Conservation (phyloP, 148 eudicot species). For the Polygonum aviculare region DNA sequence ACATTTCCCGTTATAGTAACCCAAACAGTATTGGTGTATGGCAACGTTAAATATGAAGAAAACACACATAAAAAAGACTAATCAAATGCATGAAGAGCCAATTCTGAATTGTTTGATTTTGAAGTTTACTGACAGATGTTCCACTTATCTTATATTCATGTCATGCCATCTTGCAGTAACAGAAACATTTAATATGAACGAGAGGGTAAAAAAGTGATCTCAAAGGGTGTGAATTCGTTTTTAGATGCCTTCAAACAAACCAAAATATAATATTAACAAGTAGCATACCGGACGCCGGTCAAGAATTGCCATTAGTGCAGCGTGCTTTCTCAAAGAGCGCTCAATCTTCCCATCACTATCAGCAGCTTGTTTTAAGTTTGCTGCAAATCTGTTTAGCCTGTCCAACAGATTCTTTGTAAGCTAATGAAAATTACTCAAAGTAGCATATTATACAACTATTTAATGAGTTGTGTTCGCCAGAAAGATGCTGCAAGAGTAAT, state of each 20-base stretch:
- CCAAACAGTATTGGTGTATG: not conserved
- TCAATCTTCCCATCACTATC: slow-evolving; percentile 94
- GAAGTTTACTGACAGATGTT: not conserved
- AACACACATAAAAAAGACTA: not conserved
- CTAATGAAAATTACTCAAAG: too few species aligned
- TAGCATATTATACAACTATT: too few species aligned
- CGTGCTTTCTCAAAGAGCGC: slow-evolving; percentile 83
- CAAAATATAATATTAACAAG: not conserved
- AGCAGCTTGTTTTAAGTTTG: slow-evolving; percentile 89
- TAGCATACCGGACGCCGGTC: slow-evolving; percentile 70
- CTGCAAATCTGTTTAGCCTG: slow-evolving; percentile 88
- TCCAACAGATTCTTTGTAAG: slow-evolving; percentile 70
- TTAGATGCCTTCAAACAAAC: not conserved
- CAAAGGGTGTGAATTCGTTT: not conserved
- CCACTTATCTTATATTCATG: not conserved
- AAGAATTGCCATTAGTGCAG: slow-evolving; percentile 87
- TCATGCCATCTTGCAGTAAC: not conserved
- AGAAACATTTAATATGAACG: not conserved
- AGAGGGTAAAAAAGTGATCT: not conserved
- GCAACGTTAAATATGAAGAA: not conserved
- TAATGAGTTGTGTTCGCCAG: too few species aligned
- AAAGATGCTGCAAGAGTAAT: too few species aligned
- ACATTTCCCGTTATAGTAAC: not conserved
- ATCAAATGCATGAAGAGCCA: not conserved
- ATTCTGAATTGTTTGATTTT: not conserved